phyloP scores from a whole-genome alignment of 306 rosid genomes.

The Chamaecrista fasciculata region DNA sequence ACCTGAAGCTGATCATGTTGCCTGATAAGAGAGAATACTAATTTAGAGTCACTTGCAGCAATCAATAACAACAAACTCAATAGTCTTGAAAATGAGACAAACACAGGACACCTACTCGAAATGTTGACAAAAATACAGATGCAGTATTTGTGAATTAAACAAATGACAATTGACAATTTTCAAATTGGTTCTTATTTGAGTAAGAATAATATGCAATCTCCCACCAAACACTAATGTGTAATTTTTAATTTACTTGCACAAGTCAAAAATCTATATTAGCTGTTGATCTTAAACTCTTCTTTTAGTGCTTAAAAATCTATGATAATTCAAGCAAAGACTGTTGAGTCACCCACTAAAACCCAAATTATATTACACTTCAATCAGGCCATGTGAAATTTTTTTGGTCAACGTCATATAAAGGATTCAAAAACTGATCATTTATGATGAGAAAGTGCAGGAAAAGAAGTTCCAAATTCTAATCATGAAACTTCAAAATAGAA shows the following conservation, averaged over 20 bases:
- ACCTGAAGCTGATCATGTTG: slow-evolving; percentile 81
- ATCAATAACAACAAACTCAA: slow-evolving; percentile 9
- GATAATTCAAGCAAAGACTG: slow-evolving; percentile 2
- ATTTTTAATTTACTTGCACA: slow-evolving; percentile 9
- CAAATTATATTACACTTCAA: not conserved
- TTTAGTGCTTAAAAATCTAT: slow-evolving; percentile 1
- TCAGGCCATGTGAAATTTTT: not conserved
- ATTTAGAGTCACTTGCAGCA: slow-evolving; percentile 25
- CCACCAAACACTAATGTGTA: slow-evolving; percentile 6
- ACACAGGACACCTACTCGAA: not conserved
- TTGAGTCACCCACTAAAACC: not conserved
- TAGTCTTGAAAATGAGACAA: not conserved
- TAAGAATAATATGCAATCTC: not conserved
- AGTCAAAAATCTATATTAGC: not conserved
- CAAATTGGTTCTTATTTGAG: not conserved
- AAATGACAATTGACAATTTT: not conserved
- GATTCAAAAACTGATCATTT: not conserved
- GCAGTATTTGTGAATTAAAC: not conserved
- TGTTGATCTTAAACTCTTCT: slow-evolving; percentile 9
- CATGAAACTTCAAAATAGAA: not conserved
- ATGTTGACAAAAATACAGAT: not conserved
- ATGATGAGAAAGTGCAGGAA: slow-evolving; percentile 3
- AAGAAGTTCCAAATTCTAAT: slow-evolving; percentile 1
- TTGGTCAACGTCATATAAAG: not conserved
- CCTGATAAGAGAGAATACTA: slow-evolving; percentile 52